Conservation (phyloP, 2,329 filamentous ascomycete species). For the Alternaria rosae region DNA sequence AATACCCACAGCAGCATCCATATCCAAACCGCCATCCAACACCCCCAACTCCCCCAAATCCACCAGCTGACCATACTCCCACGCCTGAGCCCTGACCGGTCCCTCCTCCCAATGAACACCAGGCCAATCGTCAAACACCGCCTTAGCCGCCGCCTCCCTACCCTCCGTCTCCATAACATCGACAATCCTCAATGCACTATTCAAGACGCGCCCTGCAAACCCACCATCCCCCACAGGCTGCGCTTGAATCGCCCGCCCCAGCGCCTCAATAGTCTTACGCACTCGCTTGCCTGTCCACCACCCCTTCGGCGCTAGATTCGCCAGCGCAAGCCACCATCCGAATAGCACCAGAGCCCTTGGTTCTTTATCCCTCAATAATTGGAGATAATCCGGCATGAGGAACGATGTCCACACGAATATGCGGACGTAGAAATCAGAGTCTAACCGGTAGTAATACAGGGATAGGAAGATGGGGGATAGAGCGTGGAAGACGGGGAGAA, state of each 20-base stretch:
- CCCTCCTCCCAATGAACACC: conserved; percentile 39
- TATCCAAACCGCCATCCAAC: background rate
- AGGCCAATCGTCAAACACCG: conserved; percentile 38
- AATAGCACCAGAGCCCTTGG: conserved; percentile 37
- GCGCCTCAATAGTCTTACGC: conserved; percentile 26
- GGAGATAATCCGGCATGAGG: conserved; percentile 38
- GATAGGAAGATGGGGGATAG: conserved; percentile 44
- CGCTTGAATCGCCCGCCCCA: conserved; percentile 27
- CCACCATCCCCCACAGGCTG: conserved; percentile 13
- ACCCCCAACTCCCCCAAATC: conserved; percentile 9
- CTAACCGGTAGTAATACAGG: conserved; percentile 41
- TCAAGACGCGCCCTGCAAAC: conserved; percentile 22
- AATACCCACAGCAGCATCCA: background rate
- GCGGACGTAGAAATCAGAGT: conserved; percentile 39
- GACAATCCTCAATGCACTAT: conserved; percentile 30
- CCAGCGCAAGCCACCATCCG: conserved; percentile 41
- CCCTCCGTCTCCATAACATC: conserved; percentile 18
- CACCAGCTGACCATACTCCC: conserved; percentile 22
- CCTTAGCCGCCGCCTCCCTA: conserved; percentile 31
- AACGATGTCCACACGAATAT: conserved; percentile 41
- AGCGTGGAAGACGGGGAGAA: conserved; percentile 39
- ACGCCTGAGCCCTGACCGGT: conserved; percentile 24
- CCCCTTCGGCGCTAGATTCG: conserved; percentile 31
- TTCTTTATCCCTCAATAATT: conserved; percentile 31
- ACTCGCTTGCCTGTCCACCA: conserved; percentile 33